Conservation (phyloP, 306 rosid genomes). For the Vigna nakashimae region DNA sequence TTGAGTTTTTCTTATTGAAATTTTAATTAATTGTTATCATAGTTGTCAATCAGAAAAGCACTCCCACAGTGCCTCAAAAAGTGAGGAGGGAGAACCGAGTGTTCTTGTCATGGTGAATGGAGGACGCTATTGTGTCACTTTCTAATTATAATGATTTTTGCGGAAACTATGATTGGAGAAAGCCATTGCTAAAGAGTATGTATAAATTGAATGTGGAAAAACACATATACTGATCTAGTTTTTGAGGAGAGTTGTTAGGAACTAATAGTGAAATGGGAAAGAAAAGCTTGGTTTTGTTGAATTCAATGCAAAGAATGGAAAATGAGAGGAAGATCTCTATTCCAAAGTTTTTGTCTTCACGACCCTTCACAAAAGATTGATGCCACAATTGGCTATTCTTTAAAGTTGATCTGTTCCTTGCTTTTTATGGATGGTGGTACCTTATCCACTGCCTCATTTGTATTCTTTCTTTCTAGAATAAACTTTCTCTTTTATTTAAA, state of each 20-base stretch:
- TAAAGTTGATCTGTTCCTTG: neutral
- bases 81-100: neutral
- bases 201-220: neutral
- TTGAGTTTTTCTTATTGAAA: neutral
- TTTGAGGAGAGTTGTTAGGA: slow-evolving; percentile 2
- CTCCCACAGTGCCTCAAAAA: neutral
- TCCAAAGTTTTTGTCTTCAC: neutral
- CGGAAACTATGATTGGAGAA: neutral
- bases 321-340: neutral
- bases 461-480: neutral
- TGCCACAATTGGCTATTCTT: slow-evolving; percentile 1
- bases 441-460: neutral
- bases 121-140: neutral
- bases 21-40: neutral
- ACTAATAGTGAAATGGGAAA: neutral
- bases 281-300: neutral
- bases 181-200: neutral
- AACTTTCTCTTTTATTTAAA: neutral
- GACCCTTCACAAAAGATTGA: neutral
- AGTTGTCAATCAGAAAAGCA: neutral
- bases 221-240: neutral
- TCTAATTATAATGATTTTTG: neutral
- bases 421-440: neutral
- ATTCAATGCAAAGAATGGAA: neutral
- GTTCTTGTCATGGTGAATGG: neutral